Evolutionary conservation across 345 rosid genomes (phyloP), one percentile per base, ranked within the genome.

Genomic region (Conringia planisiliqua): DNA sequence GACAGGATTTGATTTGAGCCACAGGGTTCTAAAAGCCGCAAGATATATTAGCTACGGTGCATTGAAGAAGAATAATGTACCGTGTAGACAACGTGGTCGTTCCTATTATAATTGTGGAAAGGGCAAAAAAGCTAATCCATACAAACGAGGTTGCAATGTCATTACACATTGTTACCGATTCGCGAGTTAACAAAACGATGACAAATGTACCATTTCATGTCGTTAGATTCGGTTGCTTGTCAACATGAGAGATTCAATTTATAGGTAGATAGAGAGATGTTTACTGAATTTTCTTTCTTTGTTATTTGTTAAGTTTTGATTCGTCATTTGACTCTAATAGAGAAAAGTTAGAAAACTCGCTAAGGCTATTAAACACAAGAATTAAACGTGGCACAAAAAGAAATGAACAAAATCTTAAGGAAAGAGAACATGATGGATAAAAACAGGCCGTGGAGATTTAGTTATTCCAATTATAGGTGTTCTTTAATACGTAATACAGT

Each of bases 11-110:
- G 60, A 55, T 11, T 26, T 66, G 73, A 74, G 14, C 33, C 78
- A 30, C 35, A 32, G 35, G 35, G 6, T 32, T 6, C 35, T 32
- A 1, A 32, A 32, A 74, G 14, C 33, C 72, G 48, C 58, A 51
- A 76, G 70, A 68, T 71, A 75, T 71, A 73, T 84, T 14, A 86
- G 90, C 76, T 84, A 86, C 26, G 39, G 22, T 5, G 83, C 85
- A 14, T 50, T 84, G 35, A 70, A 36, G 59, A 62, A 29, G 40
- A 38, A 79, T 46, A 22, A 39, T 0, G 62, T 78, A 3, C 87
- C 87, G 9, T 82, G 86, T 80, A 72, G 42, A 26, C 57, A 67
- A 13, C 80, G 81, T 7, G 86, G 90, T 6, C 33, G 43, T 1
- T 84, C 85, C 10, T 83, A 84, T 76, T 86, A 86, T 54, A 73